Conservation (phyloP, 257 asterid genomes). For the Verbena officinalis region DNA sequence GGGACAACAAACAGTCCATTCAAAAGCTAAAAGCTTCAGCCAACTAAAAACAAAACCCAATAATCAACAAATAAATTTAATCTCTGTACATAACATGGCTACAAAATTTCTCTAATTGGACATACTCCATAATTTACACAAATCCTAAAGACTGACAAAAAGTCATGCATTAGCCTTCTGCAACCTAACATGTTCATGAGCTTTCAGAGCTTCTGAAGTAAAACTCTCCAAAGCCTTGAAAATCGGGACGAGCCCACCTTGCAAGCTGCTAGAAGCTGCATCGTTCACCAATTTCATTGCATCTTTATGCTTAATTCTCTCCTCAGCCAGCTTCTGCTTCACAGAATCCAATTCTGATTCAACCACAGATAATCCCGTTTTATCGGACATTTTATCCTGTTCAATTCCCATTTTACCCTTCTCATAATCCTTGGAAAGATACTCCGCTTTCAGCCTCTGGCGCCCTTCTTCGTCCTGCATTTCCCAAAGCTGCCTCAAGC, state of each 20-base stretch:
- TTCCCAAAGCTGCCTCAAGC: slow-evolving; percentile 73
- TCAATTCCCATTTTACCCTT: slow-evolving; percentile 41
- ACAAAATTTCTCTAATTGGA: slow-evolving; percentile 35
- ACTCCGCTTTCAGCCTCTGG: slow-evolving; percentile 79
- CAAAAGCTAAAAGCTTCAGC: slow-evolving; percentile 8
- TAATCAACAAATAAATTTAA: slow-evolving; percentile 43
- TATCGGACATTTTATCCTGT: slow-evolving; percentile 43
- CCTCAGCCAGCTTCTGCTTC: slow-evolving; percentile 64
- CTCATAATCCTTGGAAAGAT: slow-evolving; percentile 60
- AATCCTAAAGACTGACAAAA: not conserved
- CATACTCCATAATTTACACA: slow-evolving; percentile 24
- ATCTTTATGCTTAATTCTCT: slow-evolving; percentile 81
- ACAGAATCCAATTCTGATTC: slow-evolving; percentile 75
- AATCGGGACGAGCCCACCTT: slow-evolving; percentile 87
- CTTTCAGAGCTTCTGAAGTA: slow-evolving; percentile 69
- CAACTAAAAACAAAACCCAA: slow-evolving; percentile 12
- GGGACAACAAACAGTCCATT: not conserved
- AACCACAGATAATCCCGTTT: slow-evolving; percentile 50
- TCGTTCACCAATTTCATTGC: slow-evolving; percentile 79
- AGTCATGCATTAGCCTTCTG: slow-evolving; percentile 18
- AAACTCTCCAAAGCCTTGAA: slow-evolving; percentile 91
- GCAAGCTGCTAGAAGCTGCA: slow-evolving; percentile 86
- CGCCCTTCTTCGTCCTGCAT: slow-evolving; percentile 88
- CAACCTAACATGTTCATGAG: slow-evolving; percentile 79
- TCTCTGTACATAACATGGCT: slow-evolving; percentile 36